Percentiles rank a stretch among this genome's conserved stretches.
phyloP scores from a whole-genome alignment of 2,329 filamentous ascomycete genomes.

The Colletotrichum simmondsii region DNA sequence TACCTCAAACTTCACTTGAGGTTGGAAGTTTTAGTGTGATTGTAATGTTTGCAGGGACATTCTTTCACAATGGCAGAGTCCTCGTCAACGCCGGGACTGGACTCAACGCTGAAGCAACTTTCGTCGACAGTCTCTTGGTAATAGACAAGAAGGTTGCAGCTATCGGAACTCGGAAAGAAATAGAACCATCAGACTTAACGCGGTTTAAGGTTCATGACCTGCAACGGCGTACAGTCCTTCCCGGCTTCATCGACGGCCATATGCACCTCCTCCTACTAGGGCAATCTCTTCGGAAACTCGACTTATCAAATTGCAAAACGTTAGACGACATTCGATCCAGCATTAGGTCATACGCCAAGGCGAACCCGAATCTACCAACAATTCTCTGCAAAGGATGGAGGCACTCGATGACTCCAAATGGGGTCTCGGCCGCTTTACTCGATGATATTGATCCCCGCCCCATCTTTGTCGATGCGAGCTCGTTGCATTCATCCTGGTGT shows the following conservation, averaged over 20 bases:
- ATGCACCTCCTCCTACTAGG: constrained; percentile 56
- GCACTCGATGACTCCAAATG: constrained; percentile 53
- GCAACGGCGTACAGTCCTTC: constrained; percentile 38
- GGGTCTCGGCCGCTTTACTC: constrained; percentile 51
- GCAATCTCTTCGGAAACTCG: constrained; percentile 50
- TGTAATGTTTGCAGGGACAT: neutral
- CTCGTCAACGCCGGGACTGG: constrained; percentile 39
- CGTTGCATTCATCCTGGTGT: constrained; percentile 58
- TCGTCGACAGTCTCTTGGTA: constrained; percentile 19
- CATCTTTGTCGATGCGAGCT: constrained; percentile 56
- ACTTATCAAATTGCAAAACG: constrained; percentile 47
- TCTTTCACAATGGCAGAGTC: constrained; percentile 44
- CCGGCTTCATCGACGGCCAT: constrained; percentile 56
- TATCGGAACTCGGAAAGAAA: neutral
- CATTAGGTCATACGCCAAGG: constrained; percentile 46
- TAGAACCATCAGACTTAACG: neutral
- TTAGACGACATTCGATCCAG: constrained; percentile 49
- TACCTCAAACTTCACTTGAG: too few species aligned
- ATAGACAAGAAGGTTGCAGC: constrained; percentile 4
- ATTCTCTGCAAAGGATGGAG: constrained; percentile 56
- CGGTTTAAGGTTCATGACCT: neutral
- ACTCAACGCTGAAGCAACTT: constrained; percentile 34
- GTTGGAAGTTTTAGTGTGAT: accelerated
- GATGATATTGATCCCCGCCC: constrained; percentile 56
- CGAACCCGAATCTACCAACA: constrained; percentile 47